phyloP scores from a whole-genome alignment of 306 rosid genomes.

The Malus domestica region DNA sequence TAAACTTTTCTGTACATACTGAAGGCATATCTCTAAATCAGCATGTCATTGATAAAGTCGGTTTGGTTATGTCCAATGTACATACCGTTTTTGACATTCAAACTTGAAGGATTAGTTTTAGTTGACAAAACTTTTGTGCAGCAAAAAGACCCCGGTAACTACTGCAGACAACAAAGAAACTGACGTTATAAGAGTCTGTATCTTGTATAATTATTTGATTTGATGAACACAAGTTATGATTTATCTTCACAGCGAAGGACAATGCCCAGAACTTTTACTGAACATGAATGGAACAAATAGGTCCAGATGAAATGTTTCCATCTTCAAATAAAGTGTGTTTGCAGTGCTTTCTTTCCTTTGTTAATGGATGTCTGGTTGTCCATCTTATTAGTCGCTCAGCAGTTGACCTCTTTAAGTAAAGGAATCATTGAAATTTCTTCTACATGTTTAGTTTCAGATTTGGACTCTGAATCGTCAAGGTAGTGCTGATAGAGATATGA shows the following conservation, averaged over 20 bases:
- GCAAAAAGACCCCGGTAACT: not conserved
- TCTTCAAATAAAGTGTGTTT: no score
- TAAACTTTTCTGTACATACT: not conserved
- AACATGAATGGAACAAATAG: not conserved
- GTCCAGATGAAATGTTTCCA: not conserved
- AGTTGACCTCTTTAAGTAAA: not conserved
- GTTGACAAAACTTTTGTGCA: not conserved
- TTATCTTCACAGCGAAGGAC: not conserved
- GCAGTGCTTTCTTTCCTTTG: not conserved
- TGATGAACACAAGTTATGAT: not conserved
- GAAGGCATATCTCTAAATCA: not conserved
- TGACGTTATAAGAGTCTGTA: not conserved
- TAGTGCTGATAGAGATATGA: conserved; percentile 36
- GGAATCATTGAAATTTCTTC: conserved; percentile 8
- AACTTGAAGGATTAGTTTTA: no score
- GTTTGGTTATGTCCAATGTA: no score
- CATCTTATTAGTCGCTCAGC: not conserved
- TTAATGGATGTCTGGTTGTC: not conserved
- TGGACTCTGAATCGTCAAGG: not conserved
- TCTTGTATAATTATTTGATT: not conserved
- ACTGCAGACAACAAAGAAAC: not conserved
- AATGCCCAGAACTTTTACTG: not conserved
- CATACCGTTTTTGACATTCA: no score
- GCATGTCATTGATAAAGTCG: not conserved
- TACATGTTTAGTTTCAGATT: not conserved